Conservation (phyloP, 1,139 yeast genomes). For the Zygosaccharomyces sapae region DNA sequence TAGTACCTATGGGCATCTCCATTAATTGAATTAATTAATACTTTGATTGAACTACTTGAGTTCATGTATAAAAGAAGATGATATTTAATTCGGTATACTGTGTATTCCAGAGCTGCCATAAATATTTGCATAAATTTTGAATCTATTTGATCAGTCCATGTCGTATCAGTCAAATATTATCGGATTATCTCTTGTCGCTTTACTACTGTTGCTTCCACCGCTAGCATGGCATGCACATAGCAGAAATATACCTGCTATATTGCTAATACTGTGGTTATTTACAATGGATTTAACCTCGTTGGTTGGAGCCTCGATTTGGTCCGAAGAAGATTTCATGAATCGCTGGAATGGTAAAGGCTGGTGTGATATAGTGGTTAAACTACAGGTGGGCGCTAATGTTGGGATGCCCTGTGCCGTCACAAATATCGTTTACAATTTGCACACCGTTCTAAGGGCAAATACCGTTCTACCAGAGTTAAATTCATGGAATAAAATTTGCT, state of each 20-base stretch:
- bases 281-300: conserved; percentile 54
- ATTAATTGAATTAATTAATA: not conserved
- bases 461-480: conserved; percentile 42
- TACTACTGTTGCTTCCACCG: conserved; percentile 59
- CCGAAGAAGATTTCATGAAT: conserved; percentile 44
- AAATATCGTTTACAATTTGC: conserved; percentile 66
- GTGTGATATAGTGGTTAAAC: conserved; percentile 69
- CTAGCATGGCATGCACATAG: conserved; percentile 63
- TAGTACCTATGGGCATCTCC: not conserved
- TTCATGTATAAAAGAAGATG: conserved; percentile 1
- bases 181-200: conserved; percentile 49
- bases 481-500: conserved; percentile 43
- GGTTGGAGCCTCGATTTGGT: conserved; percentile 70
- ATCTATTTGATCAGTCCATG: conserved; percentile 20
- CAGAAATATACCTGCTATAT: conserved; percentile 62
- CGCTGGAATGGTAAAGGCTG: conserved; percentile 67
- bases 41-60: no score
- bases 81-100: not conserved
- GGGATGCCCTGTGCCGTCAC: conserved; percentile 71
- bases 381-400: conserved; percentile 59
- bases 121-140: no score
- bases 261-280: conserved; percentile 60
- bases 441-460: conserved; percentile 59
- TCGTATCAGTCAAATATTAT: conserved; percentile 45
- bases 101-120: no score